phyloP scores from a whole-genome alignment of 176 grass and related monocot genomes.

The Puccinellia tenuiflora region DNA sequence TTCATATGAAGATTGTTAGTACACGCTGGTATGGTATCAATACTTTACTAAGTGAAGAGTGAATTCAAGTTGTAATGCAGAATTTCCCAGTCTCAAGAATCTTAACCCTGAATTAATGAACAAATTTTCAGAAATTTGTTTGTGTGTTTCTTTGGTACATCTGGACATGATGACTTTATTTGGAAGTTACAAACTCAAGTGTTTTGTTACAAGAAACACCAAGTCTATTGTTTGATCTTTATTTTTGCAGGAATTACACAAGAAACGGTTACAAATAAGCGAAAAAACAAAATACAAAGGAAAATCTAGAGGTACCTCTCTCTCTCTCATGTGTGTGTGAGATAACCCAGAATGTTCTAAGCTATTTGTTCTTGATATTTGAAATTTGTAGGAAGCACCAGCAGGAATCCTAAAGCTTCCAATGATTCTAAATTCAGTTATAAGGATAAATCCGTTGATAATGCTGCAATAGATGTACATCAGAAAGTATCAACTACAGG shows the following conservation, averaged over 20 bases:
- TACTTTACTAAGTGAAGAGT: background rate
- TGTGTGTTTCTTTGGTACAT: background rate
- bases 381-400: constrained; percentile 29
- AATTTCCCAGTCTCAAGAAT: constrained; percentile 13
- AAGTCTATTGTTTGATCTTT: background rate
- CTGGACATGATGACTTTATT: constrained; percentile 4
- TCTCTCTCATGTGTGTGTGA: background rate
- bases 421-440: constrained; percentile 3
- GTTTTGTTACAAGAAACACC: background rate
- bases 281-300: constrained; percentile 38
- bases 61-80: background rate
- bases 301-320: constrained; percentile 38
- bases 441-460: constrained; percentile 22
- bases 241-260: constrained; percentile 55
- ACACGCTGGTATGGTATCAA: background rate
- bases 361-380: background rate
- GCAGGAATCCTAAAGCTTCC: constrained; percentile 12
- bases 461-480: constrained; percentile 5
- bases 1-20: background rate
- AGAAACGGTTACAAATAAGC: constrained; percentile 50
- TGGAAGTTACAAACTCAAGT: constrained; percentile 8
- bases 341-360: background rate
- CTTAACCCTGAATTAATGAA: background rate
- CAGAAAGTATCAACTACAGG: constrained; percentile 20
- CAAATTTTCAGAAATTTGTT: background rate